Conservation (phyloP, 1,284 basidiomycete species). For the Sporisorium sorghi region DNA sequence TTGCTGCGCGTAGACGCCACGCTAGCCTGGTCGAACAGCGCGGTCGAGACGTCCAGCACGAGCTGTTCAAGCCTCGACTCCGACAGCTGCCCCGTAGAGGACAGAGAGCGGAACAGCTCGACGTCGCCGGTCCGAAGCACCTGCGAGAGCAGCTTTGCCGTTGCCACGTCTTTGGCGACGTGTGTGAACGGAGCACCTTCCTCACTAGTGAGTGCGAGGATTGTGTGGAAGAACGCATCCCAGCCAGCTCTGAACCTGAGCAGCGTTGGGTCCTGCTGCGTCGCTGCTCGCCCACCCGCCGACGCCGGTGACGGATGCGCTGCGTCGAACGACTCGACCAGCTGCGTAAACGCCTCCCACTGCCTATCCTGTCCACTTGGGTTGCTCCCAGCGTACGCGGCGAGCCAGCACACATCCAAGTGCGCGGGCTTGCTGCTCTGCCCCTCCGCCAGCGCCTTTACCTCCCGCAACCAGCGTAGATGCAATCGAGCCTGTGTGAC, state of each 20-base stretch:
- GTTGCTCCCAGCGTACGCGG: slow-evolving; percentile 27
- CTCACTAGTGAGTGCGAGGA: slow-evolving; percentile 8
- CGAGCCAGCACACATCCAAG: slow-evolving; percentile 38
- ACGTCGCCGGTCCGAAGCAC: slow-evolving; percentile 33
- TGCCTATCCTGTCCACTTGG: slow-evolving; percentile 8
- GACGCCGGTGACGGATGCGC: slow-evolving; percentile 18
- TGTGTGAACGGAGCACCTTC: slow-evolving; percentile 13
- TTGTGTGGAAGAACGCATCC: slow-evolving; percentile 21
- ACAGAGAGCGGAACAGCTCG: slow-evolving; percentile 31
- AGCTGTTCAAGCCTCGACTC: slow-evolving; percentile 19
- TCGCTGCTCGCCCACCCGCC: slow-evolving; percentile 3
- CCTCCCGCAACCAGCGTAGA: slow-evolving; percentile 18
- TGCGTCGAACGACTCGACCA: slow-evolving; percentile 8
- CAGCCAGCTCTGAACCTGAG: slow-evolving; percentile 24
- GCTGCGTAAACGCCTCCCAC: neutral
- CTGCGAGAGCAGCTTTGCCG: slow-evolving; percentile 10
- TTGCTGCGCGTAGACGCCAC: slow-evolving; percentile 26
- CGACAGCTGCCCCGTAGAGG: slow-evolving; percentile 1
- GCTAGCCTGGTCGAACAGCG: slow-evolving; percentile 28
- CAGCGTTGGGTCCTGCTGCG: slow-evolving; percentile 7
- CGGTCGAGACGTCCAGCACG: slow-evolving; percentile 29
- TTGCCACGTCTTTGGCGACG: neutral
- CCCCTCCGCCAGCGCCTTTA: slow-evolving; percentile 12
- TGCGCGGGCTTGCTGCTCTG: too few relatives aligned
- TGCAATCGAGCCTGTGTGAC: slow-evolving; percentile 4